phyloP scores from a whole-genome alignment of 768 basidiomycete genomes.

The Podaxis sp. region DNA sequence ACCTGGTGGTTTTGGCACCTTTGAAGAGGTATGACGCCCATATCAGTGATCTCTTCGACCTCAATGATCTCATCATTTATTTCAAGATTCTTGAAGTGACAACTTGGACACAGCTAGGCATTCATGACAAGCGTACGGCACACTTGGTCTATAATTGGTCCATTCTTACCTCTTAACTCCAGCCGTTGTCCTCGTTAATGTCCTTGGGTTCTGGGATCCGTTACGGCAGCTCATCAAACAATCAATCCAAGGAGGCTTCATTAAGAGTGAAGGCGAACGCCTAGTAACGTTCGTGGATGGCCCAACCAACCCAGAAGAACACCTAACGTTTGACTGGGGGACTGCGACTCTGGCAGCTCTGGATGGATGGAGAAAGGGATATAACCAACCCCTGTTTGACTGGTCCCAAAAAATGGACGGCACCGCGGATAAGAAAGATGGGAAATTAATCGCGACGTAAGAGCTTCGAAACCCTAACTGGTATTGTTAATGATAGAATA shows the following conservation, averaged over 20 bases:
- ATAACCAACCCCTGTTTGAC: conserved; percentile 37
- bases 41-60: conserved; percentile 7
- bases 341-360: conserved; percentile 63
- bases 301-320: conserved; percentile 49
- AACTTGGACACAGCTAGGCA: conserved; percentile 92
- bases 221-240: conserved; percentile 73
- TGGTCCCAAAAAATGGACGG: conserved; percentile 47
- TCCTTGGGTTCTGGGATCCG: conserved; percentile 79
- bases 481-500: background rate
- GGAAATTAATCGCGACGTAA: conserved; percentile 19
- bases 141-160: background rate
- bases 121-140: conserved; percentile 76
- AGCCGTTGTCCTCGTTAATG: conserved; percentile 89
- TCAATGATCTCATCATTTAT: background rate
- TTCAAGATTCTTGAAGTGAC: conserved; percentile 81
- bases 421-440: conserved; percentile 16
- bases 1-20: conserved; percentile 94
- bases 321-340: conserved; percentile 78
- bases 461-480: background rate
- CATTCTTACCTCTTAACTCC: background rate
- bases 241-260: conserved; percentile 73
- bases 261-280: conserved; percentile 55
- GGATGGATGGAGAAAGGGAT: conserved; percentile 51
- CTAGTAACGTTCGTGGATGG: conserved; percentile 80
- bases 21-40: conserved; percentile 72